Conservation (phyloP, 192 early-diverging fungal species). For the Entophlyctis luteolus region DNA sequence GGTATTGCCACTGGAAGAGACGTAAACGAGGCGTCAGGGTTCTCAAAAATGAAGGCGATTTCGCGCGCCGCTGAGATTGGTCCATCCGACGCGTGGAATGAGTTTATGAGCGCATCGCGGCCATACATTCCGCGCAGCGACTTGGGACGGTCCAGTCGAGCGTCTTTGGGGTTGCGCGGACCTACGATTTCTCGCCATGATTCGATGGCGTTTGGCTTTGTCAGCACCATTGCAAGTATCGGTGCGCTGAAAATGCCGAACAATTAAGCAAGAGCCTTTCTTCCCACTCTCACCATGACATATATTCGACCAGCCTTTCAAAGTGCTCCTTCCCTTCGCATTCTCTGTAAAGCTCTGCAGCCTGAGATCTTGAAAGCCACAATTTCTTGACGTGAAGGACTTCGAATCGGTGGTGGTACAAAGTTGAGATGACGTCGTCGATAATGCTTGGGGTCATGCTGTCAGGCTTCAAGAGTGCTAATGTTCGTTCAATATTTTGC, state of each 20-base stretch:
- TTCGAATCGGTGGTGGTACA: slow-evolving; percentile 46
- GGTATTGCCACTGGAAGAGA: background rate
- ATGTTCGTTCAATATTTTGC: slow-evolving; percentile 33
- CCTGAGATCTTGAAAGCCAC: slow-evolving; percentile 48
- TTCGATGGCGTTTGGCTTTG: slow-evolving; percentile 46
- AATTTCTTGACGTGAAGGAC: slow-evolving; percentile 45
- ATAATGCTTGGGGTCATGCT: slow-evolving; percentile 48
- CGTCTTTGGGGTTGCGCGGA: slow-evolving; percentile 42
- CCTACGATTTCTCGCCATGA: slow-evolving; percentile 54
- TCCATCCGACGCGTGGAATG: slow-evolving; percentile 51
- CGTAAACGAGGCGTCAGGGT: background rate
- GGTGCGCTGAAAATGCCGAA: slow-evolving; percentile 30
- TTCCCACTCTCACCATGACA: slow-evolving; percentile 41
- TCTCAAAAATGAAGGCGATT: slow-evolving; percentile 39
- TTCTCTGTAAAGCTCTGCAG: slow-evolving; percentile 52
- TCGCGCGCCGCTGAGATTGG: slow-evolving; percentile 41
- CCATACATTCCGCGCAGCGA: slow-evolving; percentile 53
- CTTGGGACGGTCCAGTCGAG: slow-evolving; percentile 43
- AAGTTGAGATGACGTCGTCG: slow-evolving; percentile 41
- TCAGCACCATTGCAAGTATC: slow-evolving; percentile 47
- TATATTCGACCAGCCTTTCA: slow-evolving; percentile 42
- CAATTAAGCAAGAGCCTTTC: background rate
- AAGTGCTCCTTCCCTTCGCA: slow-evolving; percentile 48
- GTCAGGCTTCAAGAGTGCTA: slow-evolving; percentile 64
- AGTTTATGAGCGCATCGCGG: slow-evolving; percentile 52